These are phyloP conservation scores for Bacterosira constricta DNA, from an alignment of 108 stramenopile species.

Conservation along the genomic window DNA sequence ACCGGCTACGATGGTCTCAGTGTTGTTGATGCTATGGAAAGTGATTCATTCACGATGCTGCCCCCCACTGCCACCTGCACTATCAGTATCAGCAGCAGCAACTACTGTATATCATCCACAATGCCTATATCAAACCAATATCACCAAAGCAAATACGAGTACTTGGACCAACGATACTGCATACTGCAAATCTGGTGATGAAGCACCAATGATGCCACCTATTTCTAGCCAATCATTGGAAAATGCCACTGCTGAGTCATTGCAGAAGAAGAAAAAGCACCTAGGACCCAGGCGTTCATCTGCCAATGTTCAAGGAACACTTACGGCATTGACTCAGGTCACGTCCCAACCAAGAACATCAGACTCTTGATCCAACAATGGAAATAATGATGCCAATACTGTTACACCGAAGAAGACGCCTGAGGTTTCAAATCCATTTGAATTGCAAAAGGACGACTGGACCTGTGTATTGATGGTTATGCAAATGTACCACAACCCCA, in stretches of 20 bases:
- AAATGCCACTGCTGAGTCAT: background rate
- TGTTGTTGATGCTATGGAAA: background rate
- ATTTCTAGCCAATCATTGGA: no score
- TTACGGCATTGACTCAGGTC: constrained; percentile 28
- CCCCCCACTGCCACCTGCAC: constrained; percentile 46
- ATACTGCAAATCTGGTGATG: background rate
- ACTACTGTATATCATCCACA: background rate
- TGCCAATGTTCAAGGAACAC: constrained; percentile 27
- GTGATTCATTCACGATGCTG: constrained; percentile 31
- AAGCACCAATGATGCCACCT: background rate
- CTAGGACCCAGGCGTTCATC: constrained; percentile 15
- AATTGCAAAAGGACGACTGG: constrained; percentile 74
- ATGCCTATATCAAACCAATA: background rate
- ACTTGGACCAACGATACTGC: background rate
- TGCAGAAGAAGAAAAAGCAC: constrained; percentile 8
- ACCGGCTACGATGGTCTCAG: background rate
- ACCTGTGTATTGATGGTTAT: no score
- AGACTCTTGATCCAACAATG: background rate
- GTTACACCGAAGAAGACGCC: background rate
- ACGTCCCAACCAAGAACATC: background rate
- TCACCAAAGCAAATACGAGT: background rate
- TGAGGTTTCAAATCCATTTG: constrained; percentile 14
- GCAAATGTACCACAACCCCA: no score
- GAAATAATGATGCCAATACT: background rate
- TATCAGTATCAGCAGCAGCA: background rate